A percentile compares a stretch with the other conserved stretches of the same genome.
phyloP scores from a whole-genome alignment of 345 rosid genomes.

The Laguncularia racemosa region DNA sequence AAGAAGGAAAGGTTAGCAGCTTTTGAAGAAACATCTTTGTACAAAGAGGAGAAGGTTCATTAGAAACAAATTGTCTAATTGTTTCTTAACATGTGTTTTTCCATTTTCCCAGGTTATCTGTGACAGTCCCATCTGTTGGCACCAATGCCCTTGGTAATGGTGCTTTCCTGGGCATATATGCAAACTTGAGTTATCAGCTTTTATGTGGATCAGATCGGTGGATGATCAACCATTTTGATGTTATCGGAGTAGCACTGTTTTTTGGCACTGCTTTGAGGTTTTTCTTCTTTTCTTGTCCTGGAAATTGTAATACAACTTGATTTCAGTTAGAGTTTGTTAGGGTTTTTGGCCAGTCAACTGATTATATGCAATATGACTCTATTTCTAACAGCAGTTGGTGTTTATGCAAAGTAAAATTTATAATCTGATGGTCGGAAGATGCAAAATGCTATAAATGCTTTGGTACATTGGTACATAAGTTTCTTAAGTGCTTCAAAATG shows the following conservation, averaged over 20 bases:
- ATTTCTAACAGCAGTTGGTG: too few species aligned
- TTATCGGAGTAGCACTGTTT: constrained; percentile 83
- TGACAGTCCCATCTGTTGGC: constrained; percentile 64
- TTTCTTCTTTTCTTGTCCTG: constrained; percentile 13
- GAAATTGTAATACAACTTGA: too few species aligned
- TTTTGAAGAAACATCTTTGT: background rate
- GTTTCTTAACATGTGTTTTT: background rate
- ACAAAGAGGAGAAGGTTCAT: background rate
- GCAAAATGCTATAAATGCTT: too few species aligned
- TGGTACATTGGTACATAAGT: too few species aligned
- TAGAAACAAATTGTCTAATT: constrained; percentile 1
- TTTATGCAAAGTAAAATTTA: too few species aligned
- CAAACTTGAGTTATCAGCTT: constrained; percentile 78
- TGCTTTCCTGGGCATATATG: constrained; percentile 84
- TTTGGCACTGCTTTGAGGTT: constrained; percentile 86
- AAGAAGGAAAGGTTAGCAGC: constrained; percentile 63
- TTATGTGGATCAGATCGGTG: constrained; percentile 74
- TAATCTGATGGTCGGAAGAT: too few species aligned
- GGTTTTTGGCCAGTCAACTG: too few species aligned
- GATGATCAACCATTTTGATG: constrained; percentile 75
- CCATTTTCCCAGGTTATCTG: constrained; percentile 52
- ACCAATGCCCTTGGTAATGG: constrained; percentile 75
- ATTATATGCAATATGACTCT: too few species aligned
- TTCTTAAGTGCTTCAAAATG: too few species aligned
- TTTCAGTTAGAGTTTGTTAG: too few species aligned